These are phyloP conservation scores for Bruguiera gymnorhiza DNA, from an alignment of 345 rosid species.

Conservation along the genomic window DNA sequence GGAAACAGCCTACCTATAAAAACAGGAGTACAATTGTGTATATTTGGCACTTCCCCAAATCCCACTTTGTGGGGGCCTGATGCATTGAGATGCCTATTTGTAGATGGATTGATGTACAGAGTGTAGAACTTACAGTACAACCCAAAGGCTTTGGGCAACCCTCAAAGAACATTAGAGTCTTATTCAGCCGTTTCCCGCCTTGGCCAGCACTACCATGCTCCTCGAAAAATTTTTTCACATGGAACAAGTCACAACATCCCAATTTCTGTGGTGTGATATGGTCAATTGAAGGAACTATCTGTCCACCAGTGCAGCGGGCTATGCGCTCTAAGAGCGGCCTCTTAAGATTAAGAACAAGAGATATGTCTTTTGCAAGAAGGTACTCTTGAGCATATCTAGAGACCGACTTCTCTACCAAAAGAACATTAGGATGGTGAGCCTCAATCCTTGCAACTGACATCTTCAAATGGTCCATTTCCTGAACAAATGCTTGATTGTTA, in stretches of 20 bases:
- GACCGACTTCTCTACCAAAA: conserved; percentile 94
- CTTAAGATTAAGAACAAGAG: conserved; percentile 87
- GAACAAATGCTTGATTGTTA: conserved; percentile 1
- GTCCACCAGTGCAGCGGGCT: conserved; percentile 94
- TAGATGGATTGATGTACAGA: not conserved
- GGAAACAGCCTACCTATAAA: too few species aligned
- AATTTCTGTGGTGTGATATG: conserved; percentile 72
- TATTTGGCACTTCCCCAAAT: too few species aligned
- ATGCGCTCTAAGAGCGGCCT: conserved; percentile 79
- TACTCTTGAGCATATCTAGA: conserved; percentile 89
- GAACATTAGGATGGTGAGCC: conserved; percentile 74
- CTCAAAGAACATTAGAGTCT: conserved; percentile 88
- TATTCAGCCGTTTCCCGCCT: conserved; percentile 71
- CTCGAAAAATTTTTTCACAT: conserved; percentile 69
- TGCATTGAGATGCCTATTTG: too few species aligned
- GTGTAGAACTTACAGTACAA: conserved; percentile 64
- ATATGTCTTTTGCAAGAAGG: conserved; percentile 77
- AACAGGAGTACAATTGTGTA: too few species aligned
- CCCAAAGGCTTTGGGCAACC: conserved; percentile 96
- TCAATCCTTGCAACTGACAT: conserved; percentile 95
- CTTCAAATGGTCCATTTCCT: conserved; percentile 97
- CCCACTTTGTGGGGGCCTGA: too few species aligned
- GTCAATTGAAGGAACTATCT: conserved; percentile 84
- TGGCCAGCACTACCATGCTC: conserved; percentile 78
- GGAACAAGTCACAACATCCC: conserved; percentile 84